Base-by-base conservation (phyloP, 306 rosid species). In the Delonix regia region DNA sequence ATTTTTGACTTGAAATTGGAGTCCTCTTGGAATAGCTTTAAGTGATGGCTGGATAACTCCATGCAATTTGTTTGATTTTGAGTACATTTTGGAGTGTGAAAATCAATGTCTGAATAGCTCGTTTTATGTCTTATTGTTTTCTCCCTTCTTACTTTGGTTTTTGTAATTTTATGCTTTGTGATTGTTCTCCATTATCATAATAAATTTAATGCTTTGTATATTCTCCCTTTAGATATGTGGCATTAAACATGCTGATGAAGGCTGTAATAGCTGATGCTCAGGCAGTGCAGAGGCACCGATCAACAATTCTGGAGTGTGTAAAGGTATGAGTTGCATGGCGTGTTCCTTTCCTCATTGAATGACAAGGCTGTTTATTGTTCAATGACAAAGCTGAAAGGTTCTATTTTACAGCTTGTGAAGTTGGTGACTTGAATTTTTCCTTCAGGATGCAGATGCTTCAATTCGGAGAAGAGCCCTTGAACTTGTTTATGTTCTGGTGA, bases 221-320 rank as follows among this genome's bases (percentile, higher is more conserved):
- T 80, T 74, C 83, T 79, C 42, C 41, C 59, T 69, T 28, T 84
- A 96, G 99, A 83, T 96, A 96, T 61, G 99, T 96, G 83, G 99
- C 98, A 25, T 74, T 96, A 86, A 93, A 93, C 84, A 91, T 96
- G 97, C 90, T 96, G 84, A 93, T 93, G 98, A 96, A 69, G 85
- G 99, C 99, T 71, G 96, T 96, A 73, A 87, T 86, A 11, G 96
- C 89, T 82, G 99, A 96, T 88, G 85, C 87, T 85, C 99, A 91
- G 87, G 97, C 99, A 60, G 99, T 96, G 66, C 99, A 96, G 87
- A 96, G 99, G 86, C 99, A 96, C 81, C 95, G 99, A 73, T 88
- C 93, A 66, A 96, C 99, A 38, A 96, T 96, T 78, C 82, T 96
- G 85, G 99, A 96, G 87, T 96, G 99, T 48, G 99, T 96, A 0